Percentiles rank a stretch among this genome's conserved stretches.
Evolutionary conservation across 352 stramenopile species (phyloP).

Genomic region (Pythium guiyangense): DNA sequence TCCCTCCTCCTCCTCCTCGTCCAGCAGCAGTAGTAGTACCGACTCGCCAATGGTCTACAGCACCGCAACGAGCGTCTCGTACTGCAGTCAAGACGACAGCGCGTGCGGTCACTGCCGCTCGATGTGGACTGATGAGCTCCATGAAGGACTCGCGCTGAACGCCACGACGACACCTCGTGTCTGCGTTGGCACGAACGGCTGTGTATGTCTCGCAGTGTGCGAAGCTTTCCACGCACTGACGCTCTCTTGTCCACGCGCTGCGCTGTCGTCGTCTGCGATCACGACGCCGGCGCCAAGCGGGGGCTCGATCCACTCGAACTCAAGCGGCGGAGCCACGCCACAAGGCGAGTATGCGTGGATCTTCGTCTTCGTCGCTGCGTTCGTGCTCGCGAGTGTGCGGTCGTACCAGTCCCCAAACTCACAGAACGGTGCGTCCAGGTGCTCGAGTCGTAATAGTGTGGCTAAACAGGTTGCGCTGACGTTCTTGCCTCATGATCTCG

Average conservation of each 20-base stretch:
- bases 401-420: constrained; percentile 2
- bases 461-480: background rate
- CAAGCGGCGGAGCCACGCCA: background rate
- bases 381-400: constrained; percentile 6
- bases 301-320: background rate
- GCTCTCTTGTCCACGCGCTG: background rate
- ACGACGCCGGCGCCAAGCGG: background rate
- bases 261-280: background rate
- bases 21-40: background rate
- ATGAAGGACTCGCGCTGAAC: background rate
- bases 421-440: background rate
- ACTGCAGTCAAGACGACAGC: constrained; percentile 7
- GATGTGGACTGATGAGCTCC: background rate
- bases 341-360: background rate
- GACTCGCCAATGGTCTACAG: background rate
- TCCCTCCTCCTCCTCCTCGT: background rate
- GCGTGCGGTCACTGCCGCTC: constrained; percentile 3
- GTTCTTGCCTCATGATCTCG: background rate
- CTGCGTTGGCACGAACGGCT: constrained; percentile 7
- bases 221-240: constrained; percentile 6
- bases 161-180: background rate
- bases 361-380: constrained; percentile 20
- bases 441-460: background rate
- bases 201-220: constrained; percentile 13
- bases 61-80: background rate